phyloP scores from a whole-genome alignment of 257 asterid species.

The Voacanga thouarsii region DNA sequence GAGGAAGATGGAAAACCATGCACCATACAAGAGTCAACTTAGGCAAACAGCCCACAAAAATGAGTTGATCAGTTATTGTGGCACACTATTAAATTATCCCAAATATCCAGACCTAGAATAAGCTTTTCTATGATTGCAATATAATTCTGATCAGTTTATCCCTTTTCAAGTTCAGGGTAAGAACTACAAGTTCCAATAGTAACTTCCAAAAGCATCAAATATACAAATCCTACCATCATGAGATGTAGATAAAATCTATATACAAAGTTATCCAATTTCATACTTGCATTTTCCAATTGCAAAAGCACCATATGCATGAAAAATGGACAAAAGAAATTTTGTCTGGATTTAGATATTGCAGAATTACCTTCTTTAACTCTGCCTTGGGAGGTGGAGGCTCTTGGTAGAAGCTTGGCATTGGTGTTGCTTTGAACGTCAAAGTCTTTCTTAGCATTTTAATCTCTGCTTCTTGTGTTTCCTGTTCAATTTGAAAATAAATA shows the following conservation, averaged over 20 bases:
- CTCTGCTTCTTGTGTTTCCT: constrained; percentile 95
- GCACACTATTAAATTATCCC: background rate
- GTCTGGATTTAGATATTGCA: background rate
- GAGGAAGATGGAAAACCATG: background rate
- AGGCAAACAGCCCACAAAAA: background rate
- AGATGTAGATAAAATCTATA: background rate
- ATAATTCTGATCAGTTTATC: background rate
- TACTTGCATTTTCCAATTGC: too few relatives aligned
- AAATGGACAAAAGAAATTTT: background rate
- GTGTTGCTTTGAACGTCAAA: constrained; percentile 90
- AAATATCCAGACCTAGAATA: background rate
- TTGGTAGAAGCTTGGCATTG: constrained; percentile 97
- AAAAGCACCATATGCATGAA: background rate
- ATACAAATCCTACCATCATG: background rate
- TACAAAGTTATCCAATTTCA: background rate
- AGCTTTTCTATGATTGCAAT: background rate
- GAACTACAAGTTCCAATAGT: background rate
- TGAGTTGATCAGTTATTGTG: background rate
- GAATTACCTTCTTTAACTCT: constrained; percentile 82
- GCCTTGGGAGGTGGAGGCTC: constrained; percentile 91
- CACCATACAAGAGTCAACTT: background rate
- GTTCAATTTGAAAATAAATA: constrained; percentile 20
- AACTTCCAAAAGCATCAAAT: background rate
- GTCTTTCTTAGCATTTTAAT: constrained; percentile 75
- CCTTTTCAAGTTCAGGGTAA: background rate